Base-by-base conservation (phyloP, 2,329 filamentous ascomycete genomes). In the Microcera coccophila region DNA sequence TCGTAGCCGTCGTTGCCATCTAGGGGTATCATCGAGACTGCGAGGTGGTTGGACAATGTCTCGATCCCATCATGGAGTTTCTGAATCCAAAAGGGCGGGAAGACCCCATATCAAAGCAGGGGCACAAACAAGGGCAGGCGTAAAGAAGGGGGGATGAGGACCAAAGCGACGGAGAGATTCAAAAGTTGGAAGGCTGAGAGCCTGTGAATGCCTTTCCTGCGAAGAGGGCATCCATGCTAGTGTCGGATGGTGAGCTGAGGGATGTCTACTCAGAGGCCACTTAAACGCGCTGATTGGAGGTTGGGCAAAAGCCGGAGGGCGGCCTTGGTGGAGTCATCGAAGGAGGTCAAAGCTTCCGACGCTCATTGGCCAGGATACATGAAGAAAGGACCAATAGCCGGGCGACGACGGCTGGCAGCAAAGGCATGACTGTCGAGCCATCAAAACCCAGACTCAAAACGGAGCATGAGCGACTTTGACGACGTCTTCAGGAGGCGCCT, bases 201-300 rank as follows among this genome's bases (percentile, higher is more conserved):
- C 51, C 55, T 47, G 38, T 59, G 42, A 44, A 55, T 51, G 47
- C 39, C 48, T 44, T 48, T 49, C 44, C 21, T 48, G 46, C 43
- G 55, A 50, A 36, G 42, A 50, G 44, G 51, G 32, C 41, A 60
- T 52, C 57, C 57, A 60, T 61, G 52, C 53, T 58, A 58, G 58
- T 58, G 57, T 57, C 50, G 49, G 58, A 57, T 45, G 50, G 52
- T 57, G 54, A 61, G 55, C 58, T 62, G 58, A 64, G 61, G 62
- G 57, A 54, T 62, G 58, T 61, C 54, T 58, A 49, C 51, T 47
- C 49, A 62, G 51, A 62, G 44, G 44, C 54, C 55, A 38, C 38
- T 38, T 63, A 48, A 47, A 53, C 42, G 36, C 21, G 38, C 43
- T 62, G 53, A 66, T 66, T 66, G 63, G 63, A 18, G 32, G 26